These are phyloP conservation scores for Coccomyxa subellipsoidea DNA, from an alignment of 163 green algal species.

Conservation along the genomic window DNA sequence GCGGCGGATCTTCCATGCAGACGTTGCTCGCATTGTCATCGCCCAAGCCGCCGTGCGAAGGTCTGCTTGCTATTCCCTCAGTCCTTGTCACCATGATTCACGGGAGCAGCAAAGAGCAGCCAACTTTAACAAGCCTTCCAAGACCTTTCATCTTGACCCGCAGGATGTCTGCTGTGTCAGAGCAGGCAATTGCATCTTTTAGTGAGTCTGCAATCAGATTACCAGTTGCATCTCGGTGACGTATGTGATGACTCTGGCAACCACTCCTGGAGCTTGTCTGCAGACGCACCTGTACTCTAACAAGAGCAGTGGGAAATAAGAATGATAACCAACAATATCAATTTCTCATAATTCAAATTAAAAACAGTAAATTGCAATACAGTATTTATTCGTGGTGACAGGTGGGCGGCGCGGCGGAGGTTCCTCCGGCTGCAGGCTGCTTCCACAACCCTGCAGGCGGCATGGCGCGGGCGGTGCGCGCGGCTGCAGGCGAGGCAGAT, in stretches of 20 bases:
- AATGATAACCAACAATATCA: no score
- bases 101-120: no score
- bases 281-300: no score
- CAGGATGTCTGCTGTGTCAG: no score
- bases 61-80: neutral
- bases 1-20: neutral
- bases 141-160: neutral
- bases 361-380: no score
- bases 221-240: no score
- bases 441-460: slow-evolving; percentile 15
- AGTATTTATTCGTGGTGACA: neutral
- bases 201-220: no score
- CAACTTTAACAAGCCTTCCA: neutral
- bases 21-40: neutral
- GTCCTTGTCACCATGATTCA: no score
- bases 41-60: neutral
- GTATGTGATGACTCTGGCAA: no score
- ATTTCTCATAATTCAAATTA: neutral
- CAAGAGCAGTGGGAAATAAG: no score
- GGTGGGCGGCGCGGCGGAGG: neutral
- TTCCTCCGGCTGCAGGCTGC: neutral
- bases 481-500: neutral
- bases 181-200: no score
- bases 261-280: no score
- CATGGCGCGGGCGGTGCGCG: slow-evolving; percentile 24